Base-by-base conservation (phyloP, 1,284 basidiomycete genomes). In the Moesziomyces parantarcticus region DNA sequence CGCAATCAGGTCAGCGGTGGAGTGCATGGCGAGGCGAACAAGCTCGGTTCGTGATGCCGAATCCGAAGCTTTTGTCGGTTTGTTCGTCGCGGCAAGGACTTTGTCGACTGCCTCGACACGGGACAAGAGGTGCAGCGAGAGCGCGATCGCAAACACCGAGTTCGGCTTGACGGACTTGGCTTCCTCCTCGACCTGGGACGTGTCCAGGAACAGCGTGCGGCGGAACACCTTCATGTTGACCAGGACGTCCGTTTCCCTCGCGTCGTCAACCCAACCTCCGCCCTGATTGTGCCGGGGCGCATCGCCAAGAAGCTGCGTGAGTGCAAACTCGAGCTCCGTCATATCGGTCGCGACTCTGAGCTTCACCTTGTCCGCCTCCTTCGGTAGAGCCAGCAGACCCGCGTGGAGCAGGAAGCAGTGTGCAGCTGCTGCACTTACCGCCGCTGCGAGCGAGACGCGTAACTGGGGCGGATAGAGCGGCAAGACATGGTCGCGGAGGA, bases 341-440 rank as follows among this genome's bases (percentile, higher is more conserved):
- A 97, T 95, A 83, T 98, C 95, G 53, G 90, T 92, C 55, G 93
- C 93, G 63, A 98, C 87, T 84, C 94, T 92, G 36, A 98, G 87
- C 81, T 95, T 95, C 2, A 93, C 92, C 62, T 88, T 89, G 85
- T 98, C 95, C 14, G 92, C 90, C 90, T 89, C 51, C 13, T 39
- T 3, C 5, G 63, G 51, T 20, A 58, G 11, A 11, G 47, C 18
- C 13, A 91, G 91, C 55, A 97, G 92, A 18, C 92, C 93, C 13
- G 92, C 91, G 79, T 98, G 93, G 50, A 97, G 84, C 10, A 97
- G 88, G 84, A 97, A 98, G 1, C n/a, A 1, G 21, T 58, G 50
- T 18, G 61, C 59, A 5, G 46, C 49, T 1, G 13, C 11, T 8
- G 10, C 16, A 4, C 51, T 40, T 5, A 55, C 20, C 10, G 9